Base-by-base conservation (phyloP, 208 protist species). In the Acanthamoeba polyphaga region DNA sequence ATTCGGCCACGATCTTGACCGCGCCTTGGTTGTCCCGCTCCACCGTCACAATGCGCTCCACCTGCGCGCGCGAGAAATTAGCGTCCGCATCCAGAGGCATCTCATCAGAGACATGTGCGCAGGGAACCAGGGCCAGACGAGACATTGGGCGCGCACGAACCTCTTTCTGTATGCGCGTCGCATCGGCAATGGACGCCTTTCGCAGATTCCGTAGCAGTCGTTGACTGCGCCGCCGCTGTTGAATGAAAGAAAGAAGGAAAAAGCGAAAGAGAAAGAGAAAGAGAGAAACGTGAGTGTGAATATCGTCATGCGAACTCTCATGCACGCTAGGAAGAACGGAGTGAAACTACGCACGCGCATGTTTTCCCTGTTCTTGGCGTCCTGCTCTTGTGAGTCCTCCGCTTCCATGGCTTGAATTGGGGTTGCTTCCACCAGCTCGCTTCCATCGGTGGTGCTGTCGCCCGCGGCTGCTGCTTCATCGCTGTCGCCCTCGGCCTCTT, bases 1-100 rank as follows among this genome's bases (percentile, higher is more conserved):
- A 96, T 19, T 95, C 76, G 2, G 96, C 97, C 22, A 98, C 60
- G 3, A 97, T 94, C n/a, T 60, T 66, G 5, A 97, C 96, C 58
- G 89, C 38, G 72, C 84, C 87, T 38, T 97, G 91, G 43, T 96
- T 95, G 34, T 97, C 80, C 74, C 90, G 15, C 94, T 85, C 70
- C 15, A 96, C 43, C 8, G 90, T 94, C 34, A 60, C 90, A n/a
- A 94, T 84, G 19, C 90, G 90, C 46, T 94, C 90, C 29, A 93
- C 88, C 88, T 93, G 60, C 2, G 17, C 19, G 22, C 8, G 85
- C 80, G 32, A 4, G 15, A 3, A 24, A 17, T 55, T 3, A 17
- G 58, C 43, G 34, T 34, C 34, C 34, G 34, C 34, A 34, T 34
- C 34, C 34, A 34, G 34, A 10, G 68, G 6, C 2, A 58, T 19